Base-by-base conservation (phyloP, 192 early-diverging fungal genomes). In the Coemansia sp. region DNA sequence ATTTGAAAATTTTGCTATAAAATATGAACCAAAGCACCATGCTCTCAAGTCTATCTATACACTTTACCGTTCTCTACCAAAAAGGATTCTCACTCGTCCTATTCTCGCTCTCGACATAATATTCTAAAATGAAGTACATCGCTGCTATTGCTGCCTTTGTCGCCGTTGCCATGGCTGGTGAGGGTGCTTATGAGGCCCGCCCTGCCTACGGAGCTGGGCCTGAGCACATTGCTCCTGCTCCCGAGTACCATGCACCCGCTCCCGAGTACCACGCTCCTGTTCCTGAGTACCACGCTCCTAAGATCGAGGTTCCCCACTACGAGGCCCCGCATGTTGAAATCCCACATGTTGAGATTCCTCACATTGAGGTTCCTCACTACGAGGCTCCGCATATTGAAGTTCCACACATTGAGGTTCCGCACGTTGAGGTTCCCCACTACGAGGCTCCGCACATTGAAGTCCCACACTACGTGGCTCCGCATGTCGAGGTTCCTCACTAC, bases 61-160 rank as follows among this genome's bases (percentile, higher is more conserved):
- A n/a, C n/a, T n/a, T n/a, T n/a, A n/a, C n/a, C n/a, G n/a, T n/a
- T n/a, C n/a, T n/a, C n/a, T n/a, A n/a, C n/a, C n/a, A n/a, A n/a
- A n/a, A n/a, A n/a, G n/a, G n/a, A n/a, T n/a, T n/a, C n/a, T n/a
- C n/a, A n/a, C n/a, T n/a, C n/a, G n/a, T n/a, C n/a, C n/a, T n/a
- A n/a, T n/a, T n/a, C n/a, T n/a, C n/a, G n/a, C n/a, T n/a, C n/a
- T n/a, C n/a, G n/a, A n/a, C n/a, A n/a, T n/a, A n/a, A n/a, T n/a
- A n/a, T n/a, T 10, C 2, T 4, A 72, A 57, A 48, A 72, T 72
- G 70, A 65, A 72, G 70, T 55, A 45, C 41, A 28, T 61, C 51
- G 59, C 59, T 44, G 63, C 63, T 39, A 42, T 65, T 30, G 53
- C 70, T 41, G 53, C 63, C 23, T 51, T 72, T 38, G 70, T 42